A percentile compares a stretch with the other conserved stretches of the same genome.
These are phyloP conservation scores for Ensete ventricosum DNA, from an alignment of 176 grass and related monocot genomes.

Conservation along the genomic window DNA sequence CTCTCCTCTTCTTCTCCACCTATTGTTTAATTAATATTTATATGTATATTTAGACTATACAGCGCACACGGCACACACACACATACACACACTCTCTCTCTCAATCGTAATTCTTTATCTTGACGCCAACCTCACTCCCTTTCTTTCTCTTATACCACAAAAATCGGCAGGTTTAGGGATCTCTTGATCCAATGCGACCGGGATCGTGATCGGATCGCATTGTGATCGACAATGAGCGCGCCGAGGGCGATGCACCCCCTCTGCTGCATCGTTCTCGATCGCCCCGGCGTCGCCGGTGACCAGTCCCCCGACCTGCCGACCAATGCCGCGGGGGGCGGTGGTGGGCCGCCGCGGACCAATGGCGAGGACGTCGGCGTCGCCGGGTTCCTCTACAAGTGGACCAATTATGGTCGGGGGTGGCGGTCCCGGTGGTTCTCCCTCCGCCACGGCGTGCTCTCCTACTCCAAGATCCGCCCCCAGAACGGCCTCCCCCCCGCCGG, in stretches of 20 bases:
- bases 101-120: background rate
- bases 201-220: conserved; percentile 4
- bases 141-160: background rate
- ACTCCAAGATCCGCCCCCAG: conserved; percentile 63
- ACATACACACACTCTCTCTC: background rate
- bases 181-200: conserved; percentile 1
- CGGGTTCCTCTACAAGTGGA: conserved; percentile 69
- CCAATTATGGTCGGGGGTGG: conserved; percentile 80
- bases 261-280: conserved; percentile 53
- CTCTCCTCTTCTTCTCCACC: background rate
- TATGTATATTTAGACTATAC: background rate
- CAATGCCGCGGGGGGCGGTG: conserved; percentile 11
- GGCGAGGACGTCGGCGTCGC: conserved; percentile 33
- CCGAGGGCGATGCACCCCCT: conserved; percentile 36
- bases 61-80: background rate
- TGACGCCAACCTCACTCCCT: background rate
- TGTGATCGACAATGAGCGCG: background rate
- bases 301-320: conserved; percentile 7
- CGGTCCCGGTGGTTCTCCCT: conserved; percentile 69
- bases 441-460: conserved; percentile 59
- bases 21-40: background rate
- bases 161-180: background rate
- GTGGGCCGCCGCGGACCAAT: background rate
- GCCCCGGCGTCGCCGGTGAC: conserved; percentile 9
- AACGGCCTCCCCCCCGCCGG: background rate